Evolutionary conservation across 2,329 filamentous ascomycete species (phyloP), one percentile per base, ranked within the genome.

Genomic region (Pseudofabraea citricarpa): DNA sequence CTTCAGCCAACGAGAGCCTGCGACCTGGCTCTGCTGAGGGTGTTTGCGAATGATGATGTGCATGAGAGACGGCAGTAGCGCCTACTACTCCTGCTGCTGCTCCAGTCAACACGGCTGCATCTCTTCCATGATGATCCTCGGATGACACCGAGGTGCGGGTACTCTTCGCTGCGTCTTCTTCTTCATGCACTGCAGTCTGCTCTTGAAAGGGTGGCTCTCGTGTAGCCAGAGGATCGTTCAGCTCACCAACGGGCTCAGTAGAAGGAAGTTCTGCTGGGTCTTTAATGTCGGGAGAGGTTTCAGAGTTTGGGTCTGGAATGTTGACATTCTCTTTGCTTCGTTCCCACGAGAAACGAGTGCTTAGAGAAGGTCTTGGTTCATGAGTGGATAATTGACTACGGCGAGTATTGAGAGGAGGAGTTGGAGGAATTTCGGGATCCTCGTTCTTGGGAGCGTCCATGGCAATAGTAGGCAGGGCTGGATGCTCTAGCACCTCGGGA

Each of bases 1-100:
- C 72, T 12, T 76, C 69, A 2, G 64, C 64, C 2, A 71, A 56
- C 2, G 72, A 74, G 18, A 65, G 48, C 13, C 58, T 61, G 22
- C 43, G 55, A 33, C 38, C 29, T 15, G 46, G 31, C 18, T 47
- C 42, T 13, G 29, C 12, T 13, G 41, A 26, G n/a, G 26, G 45
- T 20, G 39, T 39, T 18, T 23, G 26, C 16, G 26, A 21, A 3
- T 21, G 27, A 19, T 23, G 12, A 10, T 40, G 18, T 4, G 36
- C 13, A 38, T 42, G 22, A 23, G 35, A 31, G 31, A 43, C 40
- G 3, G 35, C 24, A 19, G 43, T 47, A 40, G 23, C 41, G 8
- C 31, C 46, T 16, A 31, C 50, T 26, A 46, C 48, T 22, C 46
- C 48, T 8, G 45, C 47, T 22, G 45, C 45, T 18, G 50, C 12